A percentile compares a stretch with the other conserved stretches of the same genome.
phyloP scores from a whole-genome alignment of 441 rosid genomes.

The Populus hybrid region DNA sequence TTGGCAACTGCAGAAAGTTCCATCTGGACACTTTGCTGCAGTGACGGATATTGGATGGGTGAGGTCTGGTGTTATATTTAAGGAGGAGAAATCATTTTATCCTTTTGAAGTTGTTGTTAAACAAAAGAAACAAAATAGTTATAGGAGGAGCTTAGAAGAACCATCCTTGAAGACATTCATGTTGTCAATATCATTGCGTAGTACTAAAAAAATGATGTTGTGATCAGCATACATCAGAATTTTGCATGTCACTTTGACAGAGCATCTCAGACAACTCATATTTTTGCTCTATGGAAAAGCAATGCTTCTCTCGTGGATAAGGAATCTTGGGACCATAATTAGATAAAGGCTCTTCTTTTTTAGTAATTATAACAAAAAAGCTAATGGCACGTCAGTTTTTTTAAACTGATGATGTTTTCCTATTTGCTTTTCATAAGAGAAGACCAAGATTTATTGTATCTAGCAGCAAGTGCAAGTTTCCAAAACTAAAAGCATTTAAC shows the following conservation, averaged over 20 bases:
- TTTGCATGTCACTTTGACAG: neutral
- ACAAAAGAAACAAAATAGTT: neutral
- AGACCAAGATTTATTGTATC: neutral
- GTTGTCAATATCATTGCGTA: neutral
- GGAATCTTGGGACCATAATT: conserved; percentile 35
- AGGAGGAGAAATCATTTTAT: neutral
- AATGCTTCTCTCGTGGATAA: conserved; percentile 29
- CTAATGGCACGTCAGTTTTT: neutral
- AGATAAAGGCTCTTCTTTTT: neutral
- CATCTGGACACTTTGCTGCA: conserved; percentile 83
- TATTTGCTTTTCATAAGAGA: neutral
- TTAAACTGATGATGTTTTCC: neutral
- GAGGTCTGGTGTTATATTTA: conserved; percentile 38
- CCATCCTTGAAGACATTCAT: neutral
- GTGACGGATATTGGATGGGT: conserved; percentile 87
- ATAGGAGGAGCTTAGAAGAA: neutral
- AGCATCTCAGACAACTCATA: conserved; percentile 63
- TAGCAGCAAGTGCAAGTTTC: neutral
- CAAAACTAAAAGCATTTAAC: conserved; percentile 1
- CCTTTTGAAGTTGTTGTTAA: neutral
- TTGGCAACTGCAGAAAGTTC: conserved; percentile 90
- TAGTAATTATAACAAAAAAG: neutral
- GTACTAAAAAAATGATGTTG: neutral
- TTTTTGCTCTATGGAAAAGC: conserved; percentile 76
- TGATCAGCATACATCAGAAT: neutral